A percentile compares a stretch with the other conserved stretches of the same genome.
phyloP scores from a whole-genome alignment of 75 land plant species.

The Selaginella tamariscina region DNA sequence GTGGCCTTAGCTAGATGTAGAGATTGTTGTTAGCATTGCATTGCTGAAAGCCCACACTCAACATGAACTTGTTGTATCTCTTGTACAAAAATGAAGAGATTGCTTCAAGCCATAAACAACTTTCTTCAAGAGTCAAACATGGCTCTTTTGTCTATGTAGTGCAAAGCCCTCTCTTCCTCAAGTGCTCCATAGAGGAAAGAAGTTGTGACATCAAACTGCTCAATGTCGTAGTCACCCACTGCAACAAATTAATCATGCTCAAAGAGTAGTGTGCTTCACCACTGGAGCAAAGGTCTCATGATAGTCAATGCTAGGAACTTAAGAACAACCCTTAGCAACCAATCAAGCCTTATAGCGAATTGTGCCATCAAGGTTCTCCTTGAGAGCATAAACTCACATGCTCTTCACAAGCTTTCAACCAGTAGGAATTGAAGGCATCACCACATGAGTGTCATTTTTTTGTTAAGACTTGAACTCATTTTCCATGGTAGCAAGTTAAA shows the following conservation, averaged over 20 bases:
- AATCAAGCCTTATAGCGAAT: neutral
- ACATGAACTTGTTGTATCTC: too few relatives aligned
- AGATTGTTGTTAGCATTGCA: too few relatives aligned
- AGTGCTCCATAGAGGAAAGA: neutral
- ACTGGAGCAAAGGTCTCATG: neutral
- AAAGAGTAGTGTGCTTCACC: neutral
- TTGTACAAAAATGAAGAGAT: too few relatives aligned
- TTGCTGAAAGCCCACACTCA: too few relatives aligned
- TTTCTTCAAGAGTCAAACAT: neutral
- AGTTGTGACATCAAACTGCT: neutral
- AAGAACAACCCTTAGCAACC: neutral
- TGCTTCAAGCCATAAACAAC: too few relatives aligned
- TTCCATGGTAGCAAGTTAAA: neutral
- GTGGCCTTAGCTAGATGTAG: too few relatives aligned
- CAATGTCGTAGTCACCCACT: neutral
- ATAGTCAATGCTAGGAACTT: neutral
- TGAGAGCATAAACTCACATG: neutral
- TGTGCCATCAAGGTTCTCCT: neutral
- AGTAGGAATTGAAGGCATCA: neutral
- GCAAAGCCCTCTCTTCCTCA: neutral
- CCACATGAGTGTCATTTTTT: neutral
- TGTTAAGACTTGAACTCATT: neutral
- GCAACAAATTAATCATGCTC: neutral
- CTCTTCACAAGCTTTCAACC: neutral
- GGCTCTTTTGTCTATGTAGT: neutral